A percentile compares a stretch with the other conserved stretches of the same genome.
Evolutionary conservation across 768 basidiomycete species (phyloP).

Genomic region (Serendipita sp.): DNA sequence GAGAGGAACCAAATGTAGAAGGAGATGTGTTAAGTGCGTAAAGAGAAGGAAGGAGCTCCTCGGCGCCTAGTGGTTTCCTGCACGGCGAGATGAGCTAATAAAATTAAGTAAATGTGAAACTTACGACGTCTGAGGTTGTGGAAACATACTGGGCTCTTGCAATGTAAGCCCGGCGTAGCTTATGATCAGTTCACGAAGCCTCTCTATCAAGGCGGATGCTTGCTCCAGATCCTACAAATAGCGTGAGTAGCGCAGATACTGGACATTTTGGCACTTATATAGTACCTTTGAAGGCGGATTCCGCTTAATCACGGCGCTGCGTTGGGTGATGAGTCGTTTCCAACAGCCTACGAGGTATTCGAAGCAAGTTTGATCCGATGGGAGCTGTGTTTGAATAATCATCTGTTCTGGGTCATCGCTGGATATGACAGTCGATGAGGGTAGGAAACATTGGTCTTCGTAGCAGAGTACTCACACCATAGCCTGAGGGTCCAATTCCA

Average conservation of each 20-base stretch:
- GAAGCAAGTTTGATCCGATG: conserved; percentile 62
- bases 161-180: conserved; percentile 79
- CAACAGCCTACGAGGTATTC: conserved; percentile 86
- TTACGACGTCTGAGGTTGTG: conserved; percentile 58
- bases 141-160: conserved; percentile 91
- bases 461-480: conserved; percentile 41
- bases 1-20: conserved; percentile 34
- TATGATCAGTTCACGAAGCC: conserved; percentile 65
- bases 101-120: conserved; percentile 15
- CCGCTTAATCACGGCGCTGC: conserved; percentile 35
- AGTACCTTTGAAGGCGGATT: conserved; percentile 32
- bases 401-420: conserved; percentile 67
- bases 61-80: conserved; percentile 57
- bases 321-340: conserved; percentile 60
- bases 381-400: conserved; percentile 59
- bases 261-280: not conserved
- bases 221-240: conserved; percentile 33
- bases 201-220: conserved; percentile 53
- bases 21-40: conserved; percentile 56
- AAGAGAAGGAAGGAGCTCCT: conserved; percentile 71
- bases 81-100: not conserved
- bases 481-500: conserved; percentile 58
- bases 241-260: not conserved
- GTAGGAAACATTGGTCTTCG: not conserved
- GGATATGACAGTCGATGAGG: conserved; percentile 10